These are phyloP conservation scores for Sarcomyxa edulis DNA, from an alignment of 768 basidiomycete species.

Conservation along the genomic window DNA sequence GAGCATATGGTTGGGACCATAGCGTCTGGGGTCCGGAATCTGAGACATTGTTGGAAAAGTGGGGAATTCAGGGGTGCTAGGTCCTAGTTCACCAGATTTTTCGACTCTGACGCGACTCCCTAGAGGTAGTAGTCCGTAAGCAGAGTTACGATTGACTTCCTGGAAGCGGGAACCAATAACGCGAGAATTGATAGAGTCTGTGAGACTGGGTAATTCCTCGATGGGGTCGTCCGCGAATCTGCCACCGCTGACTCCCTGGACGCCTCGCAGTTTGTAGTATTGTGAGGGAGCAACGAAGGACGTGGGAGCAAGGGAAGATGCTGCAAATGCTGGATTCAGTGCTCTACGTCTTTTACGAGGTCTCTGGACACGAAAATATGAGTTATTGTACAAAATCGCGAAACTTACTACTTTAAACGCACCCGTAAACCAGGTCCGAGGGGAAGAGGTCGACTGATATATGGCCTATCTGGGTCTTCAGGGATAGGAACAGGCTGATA, in stretches of 20 bases:
- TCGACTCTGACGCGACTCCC: constrained; percentile 54
- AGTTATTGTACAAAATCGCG: background rate
- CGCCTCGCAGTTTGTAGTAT: constrained; percentile 68
- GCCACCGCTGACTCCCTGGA: constrained; percentile 57
- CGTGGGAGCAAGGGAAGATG: constrained; percentile 68
- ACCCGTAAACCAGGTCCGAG: too few relatives aligned
- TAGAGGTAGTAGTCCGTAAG: constrained; percentile 54
- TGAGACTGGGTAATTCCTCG: constrained; percentile 38
- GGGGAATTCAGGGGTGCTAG: constrained; percentile 20
- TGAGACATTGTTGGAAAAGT: constrained; percentile 31
- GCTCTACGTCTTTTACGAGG: constrained; percentile 38
- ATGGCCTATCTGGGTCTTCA: constrained; percentile 38
- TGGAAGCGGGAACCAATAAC: constrained; percentile 67
- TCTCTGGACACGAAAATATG: constrained; percentile 14
- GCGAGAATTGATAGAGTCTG: constrained; percentile 58
- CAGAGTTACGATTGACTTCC: constrained; percentile 62
- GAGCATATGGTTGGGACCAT: constrained; percentile 49
- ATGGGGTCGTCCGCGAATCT: constrained; percentile 41
- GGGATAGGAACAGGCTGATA: constrained; percentile 39
- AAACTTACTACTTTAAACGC: constrained; percentile 23
- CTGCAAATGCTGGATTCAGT: constrained; percentile 57
- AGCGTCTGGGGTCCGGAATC: constrained; percentile 48
- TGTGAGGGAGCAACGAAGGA: constrained; percentile 77
- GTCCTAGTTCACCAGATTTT: constrained; percentile 43
- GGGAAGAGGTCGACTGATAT: constrained; percentile 67